Base-by-base conservation (phyloP, 2,329 filamentous ascomycete species). In the Teratosphaeriaceae sp. region DNA sequence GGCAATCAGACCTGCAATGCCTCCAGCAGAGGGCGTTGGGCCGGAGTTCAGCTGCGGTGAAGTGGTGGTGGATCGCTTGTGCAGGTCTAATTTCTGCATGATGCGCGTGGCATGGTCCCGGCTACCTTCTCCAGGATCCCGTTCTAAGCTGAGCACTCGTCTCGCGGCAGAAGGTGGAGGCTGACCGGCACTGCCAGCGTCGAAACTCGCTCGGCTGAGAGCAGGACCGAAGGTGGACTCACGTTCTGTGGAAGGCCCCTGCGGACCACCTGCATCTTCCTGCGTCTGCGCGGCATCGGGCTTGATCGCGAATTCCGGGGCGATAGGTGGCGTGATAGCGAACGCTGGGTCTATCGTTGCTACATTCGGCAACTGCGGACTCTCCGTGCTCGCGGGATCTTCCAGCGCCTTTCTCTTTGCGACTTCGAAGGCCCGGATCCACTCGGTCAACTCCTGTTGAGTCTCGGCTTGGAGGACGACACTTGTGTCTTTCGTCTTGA, bases 401-500 rank as follows among this genome's bases (percentile, higher is more conserved):
- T 97, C 87, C 37, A 98, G 78, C 0, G 90, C 90, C 60, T 84
- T 88, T 54, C 89, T 87, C 68, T 98, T 98, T 41, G 90, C 89
- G 13, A 89, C 79, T 54, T 98, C 90, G 55, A 98, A 96, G 0
- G 90, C 82, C 51, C 86, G 80, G 43, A 98, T 80, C 92, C 92
- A 98, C 56, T 94, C 86, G 45, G 85, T 88, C n/a, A 98, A 76
- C 60, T 97, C 87, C 38, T 71, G 22, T 62, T 98, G 92, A 0
- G 88, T 95, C 62, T 98, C 92, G 3, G 90, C 86, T 66, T 98
- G 92, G 2, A 98, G 73, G 46, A 96, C 71, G 50, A 95, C 81
- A 38, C 83, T 92, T 49, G 85, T 85, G 58, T 87, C 94, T 65
- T 96, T 98, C 2, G 92, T 98, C 72, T 97, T 98, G 58, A 98